Base-by-base conservation (phyloP, 1,284 basidiomycete species). In the Apiotrichum akiyoshidainum region DNA sequence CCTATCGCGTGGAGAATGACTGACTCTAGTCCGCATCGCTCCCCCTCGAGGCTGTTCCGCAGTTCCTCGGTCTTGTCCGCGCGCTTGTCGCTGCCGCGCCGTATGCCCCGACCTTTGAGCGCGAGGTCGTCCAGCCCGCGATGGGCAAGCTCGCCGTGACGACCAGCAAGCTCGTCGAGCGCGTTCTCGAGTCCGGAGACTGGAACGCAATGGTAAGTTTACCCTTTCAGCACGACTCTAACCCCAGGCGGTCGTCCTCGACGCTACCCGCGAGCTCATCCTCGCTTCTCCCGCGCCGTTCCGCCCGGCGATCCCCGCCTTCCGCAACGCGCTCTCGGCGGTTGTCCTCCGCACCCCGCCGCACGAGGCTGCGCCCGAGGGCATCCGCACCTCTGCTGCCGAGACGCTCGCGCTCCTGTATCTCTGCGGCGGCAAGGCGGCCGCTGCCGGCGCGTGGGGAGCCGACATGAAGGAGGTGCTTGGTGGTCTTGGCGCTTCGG, bases 101-200 rank as follows among this genome's bases (percentile, higher is more conserved):
- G 0, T 58, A 65, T 26, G 74, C 70, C 33, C 76, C 76, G 0
- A 64, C 70, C 5, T 76, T 76, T 55, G 72, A 75, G 60, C 60
- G 76, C 31, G 74, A 76, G 53, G 65, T 67, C 1, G 62, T 74
- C 31, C 69, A 72, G 39, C 76, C 76, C 11, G 63, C 73, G 19
- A 72, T 75, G 64, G 73, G 72, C 49, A 78, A 76, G 62, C 59
- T 74, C 16, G 65, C 72, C 11, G 67, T 72, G 2, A 67, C 68
- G 2, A 46, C 74, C 14, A 59, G 63, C 26, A 69, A 64, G 34
- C 60, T 73, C 2, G 52, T 74, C 46, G 68, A 74, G 52, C 54
- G 71, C 9, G 26, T 55, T 17, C 19, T 64, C 12, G 54, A 58
- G 10, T 61, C 67, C 2, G 39, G 51, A 22, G 65, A 69, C 7